Percentiles rank a stretch among this genome's conserved stretches.
These are phyloP conservation scores for Ustilago tritici DNA, from an alignment of 1,284 basidiomycete species.

Conservation along the genomic window DNA sequence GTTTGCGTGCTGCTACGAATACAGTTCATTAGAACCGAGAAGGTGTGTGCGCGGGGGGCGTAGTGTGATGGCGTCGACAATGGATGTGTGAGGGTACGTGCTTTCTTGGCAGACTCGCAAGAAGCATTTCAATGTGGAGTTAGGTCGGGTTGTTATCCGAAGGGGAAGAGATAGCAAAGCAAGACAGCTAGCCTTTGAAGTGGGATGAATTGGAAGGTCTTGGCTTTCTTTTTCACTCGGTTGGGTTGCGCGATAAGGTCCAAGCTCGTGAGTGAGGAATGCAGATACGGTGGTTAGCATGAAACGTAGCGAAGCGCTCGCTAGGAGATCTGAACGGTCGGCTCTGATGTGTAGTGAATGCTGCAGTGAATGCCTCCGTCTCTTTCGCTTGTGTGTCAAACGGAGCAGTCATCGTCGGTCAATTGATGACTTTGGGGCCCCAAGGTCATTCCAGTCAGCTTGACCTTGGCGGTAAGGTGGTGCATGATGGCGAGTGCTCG, in stretches of 20 bases:
- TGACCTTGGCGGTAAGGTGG: background rate
- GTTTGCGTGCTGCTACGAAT: background rate
- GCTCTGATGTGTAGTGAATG: background rate
- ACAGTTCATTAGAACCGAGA: background rate
- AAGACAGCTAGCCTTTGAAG: background rate
- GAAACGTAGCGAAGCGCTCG: background rate
- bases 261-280: background rate
- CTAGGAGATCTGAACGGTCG: background rate
- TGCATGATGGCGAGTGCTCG: background rate
- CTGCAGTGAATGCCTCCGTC: background rate
- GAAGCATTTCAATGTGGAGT: conserved; percentile 5
- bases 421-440: background rate
- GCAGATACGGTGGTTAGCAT: conserved; percentile 3
- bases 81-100: background rate
- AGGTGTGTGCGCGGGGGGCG: conserved; percentile 5
- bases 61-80: background rate
- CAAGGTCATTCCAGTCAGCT: background rate
- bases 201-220: background rate
- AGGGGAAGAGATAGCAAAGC: conserved; percentile 3
- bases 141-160: background rate
- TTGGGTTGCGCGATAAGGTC: conserved; percentile 1
- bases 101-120: conserved; percentile 12
- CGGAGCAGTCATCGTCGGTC: background rate
- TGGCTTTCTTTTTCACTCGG: conserved; percentile 12
- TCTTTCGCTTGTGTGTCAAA: background rate